These are phyloP conservation scores for Aaosphaeria pasadenensis DNA, from an alignment of 2,329 filamentous ascomycete genomes.

Conservation along the genomic window DNA sequence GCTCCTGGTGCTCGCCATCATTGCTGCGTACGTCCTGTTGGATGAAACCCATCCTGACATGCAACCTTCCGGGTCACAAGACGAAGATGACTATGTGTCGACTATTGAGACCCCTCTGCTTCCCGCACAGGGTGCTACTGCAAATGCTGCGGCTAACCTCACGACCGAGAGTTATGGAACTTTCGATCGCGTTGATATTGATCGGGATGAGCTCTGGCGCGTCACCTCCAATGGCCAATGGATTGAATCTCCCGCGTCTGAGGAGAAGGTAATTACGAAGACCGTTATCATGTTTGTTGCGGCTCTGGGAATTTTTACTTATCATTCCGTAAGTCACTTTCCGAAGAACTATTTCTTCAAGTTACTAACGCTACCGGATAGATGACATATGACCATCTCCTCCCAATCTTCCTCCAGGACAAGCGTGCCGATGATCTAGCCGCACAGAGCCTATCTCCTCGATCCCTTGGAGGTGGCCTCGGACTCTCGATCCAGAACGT, in stretches of 20 bases:
- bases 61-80: conserved; percentile 50
- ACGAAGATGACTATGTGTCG: conserved; percentile 35
- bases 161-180: conserved; percentile 79
- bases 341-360: background rate
- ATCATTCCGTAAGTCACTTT: conserved; percentile 61
- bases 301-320: conserved; percentile 87
- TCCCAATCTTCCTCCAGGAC: conserved; percentile 92
- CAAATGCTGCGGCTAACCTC: conserved; percentile 69
- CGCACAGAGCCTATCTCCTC: conserved; percentile 18
- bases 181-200: conserved; percentile 58
- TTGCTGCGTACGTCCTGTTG: conserved; percentile 76
- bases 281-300: conserved; percentile 72
- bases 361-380: conserved; percentile 3
- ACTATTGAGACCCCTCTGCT: conserved; percentile 70
- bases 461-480: conserved; percentile 56
- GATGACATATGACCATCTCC: conserved; percentile 90
- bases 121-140: conserved; percentile 69
- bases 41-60: conserved; percentile 88
- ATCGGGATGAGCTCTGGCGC: conserved; percentile 53
- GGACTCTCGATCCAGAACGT: conserved; percentile 65
- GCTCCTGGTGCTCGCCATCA: conserved; percentile 74
- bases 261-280: conserved; percentile 54
- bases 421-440: conserved; percentile 46
- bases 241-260: conserved; percentile 35
- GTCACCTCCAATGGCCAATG: conserved; percentile 48